Conservation (phyloP, 2,329 filamentous ascomycete species). For the Neonectria magnoliae region DNA sequence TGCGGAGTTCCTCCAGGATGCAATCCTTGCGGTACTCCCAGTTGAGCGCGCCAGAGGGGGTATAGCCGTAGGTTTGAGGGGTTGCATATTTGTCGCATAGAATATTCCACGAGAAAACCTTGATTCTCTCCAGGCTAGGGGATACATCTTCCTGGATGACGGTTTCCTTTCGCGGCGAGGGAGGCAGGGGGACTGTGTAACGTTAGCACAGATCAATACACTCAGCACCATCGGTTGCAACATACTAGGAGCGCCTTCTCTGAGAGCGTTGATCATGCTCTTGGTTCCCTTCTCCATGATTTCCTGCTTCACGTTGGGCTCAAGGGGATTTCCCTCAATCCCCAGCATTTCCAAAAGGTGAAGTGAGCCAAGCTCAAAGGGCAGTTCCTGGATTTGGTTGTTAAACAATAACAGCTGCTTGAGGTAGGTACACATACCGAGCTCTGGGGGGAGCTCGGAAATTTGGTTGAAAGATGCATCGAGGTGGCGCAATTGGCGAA, state of each 20-base stretch:
- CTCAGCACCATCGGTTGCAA: slow-evolving; percentile 24
- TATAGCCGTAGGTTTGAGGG: slow-evolving; percentile 86
- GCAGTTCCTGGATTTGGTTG: slow-evolving; percentile 85
- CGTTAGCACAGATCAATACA: slow-evolving; percentile 34
- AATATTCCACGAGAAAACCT: slow-evolving; percentile 93
- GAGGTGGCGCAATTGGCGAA: slow-evolving; percentile 83
- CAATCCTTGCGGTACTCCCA: slow-evolving; percentile 89
- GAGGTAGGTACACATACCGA: slow-evolving; percentile 96
- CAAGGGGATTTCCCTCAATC: slow-evolving; percentile 89
- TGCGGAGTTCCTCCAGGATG: slow-evolving; percentile 83
- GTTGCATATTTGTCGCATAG: slow-evolving; percentile 95
- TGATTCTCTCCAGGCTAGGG: slow-evolving; percentile 74
- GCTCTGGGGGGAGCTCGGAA: slow-evolving; percentile 82
- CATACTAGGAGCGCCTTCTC: slow-evolving; percentile 87
- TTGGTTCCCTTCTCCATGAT: slow-evolving; percentile 90
- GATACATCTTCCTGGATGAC: slow-evolving; percentile 76
- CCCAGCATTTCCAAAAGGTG: slow-evolving; percentile 90
- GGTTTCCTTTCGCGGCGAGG: slow-evolving; percentile 79
- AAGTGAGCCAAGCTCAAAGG: slow-evolving; percentile 87
- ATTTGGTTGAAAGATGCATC: slow-evolving; percentile 92
- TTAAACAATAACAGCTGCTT: slow-evolving; percentile 89
- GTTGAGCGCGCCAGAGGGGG: slow-evolving; percentile 79
- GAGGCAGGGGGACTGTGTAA: slow-evolving; percentile 76
- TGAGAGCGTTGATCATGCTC: slow-evolving; percentile 82
- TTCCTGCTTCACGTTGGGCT: slow-evolving; percentile 79